Conservation (phyloP, 1,284 basidiomycete genomes). For the Heimioporus punctisporus region DNA sequence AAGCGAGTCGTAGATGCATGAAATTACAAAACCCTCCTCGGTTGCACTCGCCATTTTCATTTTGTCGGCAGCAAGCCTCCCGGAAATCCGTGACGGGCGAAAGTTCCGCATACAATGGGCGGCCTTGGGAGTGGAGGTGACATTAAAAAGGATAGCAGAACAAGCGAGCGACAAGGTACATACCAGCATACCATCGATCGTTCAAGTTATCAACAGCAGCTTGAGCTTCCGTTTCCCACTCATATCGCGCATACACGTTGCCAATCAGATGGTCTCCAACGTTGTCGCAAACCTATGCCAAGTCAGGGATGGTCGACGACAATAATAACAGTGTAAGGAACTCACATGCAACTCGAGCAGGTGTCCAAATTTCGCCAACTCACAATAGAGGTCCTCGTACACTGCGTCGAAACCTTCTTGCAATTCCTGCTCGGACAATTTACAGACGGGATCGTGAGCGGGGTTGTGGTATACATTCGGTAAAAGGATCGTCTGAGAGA, state of each 20-base stretch:
- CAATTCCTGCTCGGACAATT: constrained; percentile 84
- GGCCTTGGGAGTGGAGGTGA: constrained; percentile 49
- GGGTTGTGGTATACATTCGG: constrained; percentile 99
- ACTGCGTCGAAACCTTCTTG: constrained; percentile 98
- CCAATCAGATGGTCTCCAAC: constrained; percentile 99
- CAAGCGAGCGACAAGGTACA: constrained; percentile 26
- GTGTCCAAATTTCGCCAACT: constrained; percentile 94
- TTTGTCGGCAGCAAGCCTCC: constrained; percentile 98
- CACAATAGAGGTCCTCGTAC: constrained; percentile 94
- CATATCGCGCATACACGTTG: constrained; percentile 98
- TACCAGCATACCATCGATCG: constrained; percentile 97
- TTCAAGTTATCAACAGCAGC: constrained; percentile 93
- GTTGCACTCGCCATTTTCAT: constrained; percentile 97
- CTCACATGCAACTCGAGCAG: constrained; percentile 93
- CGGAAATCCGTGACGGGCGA: constrained; percentile 99
- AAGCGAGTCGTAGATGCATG: constrained; percentile 94
- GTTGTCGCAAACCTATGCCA: constrained; percentile 90
- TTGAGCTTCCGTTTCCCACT: constrained; percentile 98
- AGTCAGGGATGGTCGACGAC: not conserved
- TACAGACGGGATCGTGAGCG: constrained; percentile 88
- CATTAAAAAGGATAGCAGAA: constrained; percentile 7
- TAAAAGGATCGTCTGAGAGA: constrained; percentile 96
- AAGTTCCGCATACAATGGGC: constrained; percentile 97
- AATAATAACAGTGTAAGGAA: constrained; percentile 17
- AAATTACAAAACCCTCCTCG: constrained; percentile 99